Evolutionary conservation across 2,329 filamentous ascomycete species (phyloP), one percentile per base, ranked within the genome.

Genomic region (Teratosphaeriaceae sp.): DNA sequence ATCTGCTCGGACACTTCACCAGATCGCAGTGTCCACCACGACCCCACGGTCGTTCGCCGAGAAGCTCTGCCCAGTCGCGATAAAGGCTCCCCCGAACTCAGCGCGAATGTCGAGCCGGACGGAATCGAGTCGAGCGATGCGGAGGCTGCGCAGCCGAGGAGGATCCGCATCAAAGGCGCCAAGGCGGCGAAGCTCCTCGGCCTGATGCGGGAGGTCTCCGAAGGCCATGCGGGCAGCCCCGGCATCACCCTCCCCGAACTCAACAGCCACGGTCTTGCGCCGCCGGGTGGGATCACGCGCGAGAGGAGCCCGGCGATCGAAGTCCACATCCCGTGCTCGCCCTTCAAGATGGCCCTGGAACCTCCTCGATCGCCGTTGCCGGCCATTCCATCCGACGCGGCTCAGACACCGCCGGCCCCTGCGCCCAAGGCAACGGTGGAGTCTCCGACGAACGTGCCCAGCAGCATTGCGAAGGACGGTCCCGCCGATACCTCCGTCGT

Each of bases 151-250:
- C 27, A 40, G 21, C 46, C 45, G 3, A 45, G 47, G 15, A 46
- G 44, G 34, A 48, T 52, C 19, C 48, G 45, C 24, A 50, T 54
- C 23, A 53, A 55, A 21, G 54, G 53, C 23, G 48, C 48, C 16
- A 58, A 58, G 40, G 54, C 55, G 11, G 57, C 55, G 3, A 52
- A 53, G 34, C 43, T 59, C 23, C 53, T 60, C 24, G 56, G 53
- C 7, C 42, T 57, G 6, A 26, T 53, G 26, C 35, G n/a, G 9
- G 41, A 49, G 18, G 24, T 7, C 5, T 27, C 35, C 40, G 19
- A 23, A 24, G 15, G 39, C 18, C 31, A 19, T 6, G 15, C 15
- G 5, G 33, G 26, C 9, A 35, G 27, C 16, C 18, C 33, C 7
- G 38, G 20, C 6, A 42, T 43, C 12, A 43, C 35, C 3, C 20